These are phyloP conservation scores for Aspergillus steynii DNA, from an alignment of 495 filamentous ascomycete genomes.

Conservation along the genomic window DNA sequence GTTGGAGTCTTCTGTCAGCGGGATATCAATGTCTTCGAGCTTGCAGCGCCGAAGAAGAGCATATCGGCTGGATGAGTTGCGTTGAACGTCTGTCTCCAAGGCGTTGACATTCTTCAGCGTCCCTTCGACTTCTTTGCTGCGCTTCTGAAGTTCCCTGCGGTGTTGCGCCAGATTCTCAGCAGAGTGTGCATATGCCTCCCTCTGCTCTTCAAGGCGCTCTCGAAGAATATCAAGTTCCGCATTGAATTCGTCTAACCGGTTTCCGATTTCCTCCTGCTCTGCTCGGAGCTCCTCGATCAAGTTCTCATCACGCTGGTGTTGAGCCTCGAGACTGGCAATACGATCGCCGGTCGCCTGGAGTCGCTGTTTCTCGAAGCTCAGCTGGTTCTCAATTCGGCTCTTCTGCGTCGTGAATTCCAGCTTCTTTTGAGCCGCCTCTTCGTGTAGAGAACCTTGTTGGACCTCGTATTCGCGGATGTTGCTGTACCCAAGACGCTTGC, in stretches of 20 bases:
- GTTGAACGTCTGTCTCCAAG: conserved; percentile 80
- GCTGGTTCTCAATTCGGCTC: conserved; percentile 72
- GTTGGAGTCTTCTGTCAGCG: conserved; percentile 71
- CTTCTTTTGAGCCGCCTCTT: conserved; percentile 83
- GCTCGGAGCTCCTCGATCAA: conserved; percentile 68
- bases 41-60: conserved; percentile 84
- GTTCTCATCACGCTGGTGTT: conserved; percentile 61
- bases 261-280: conserved; percentile 73
- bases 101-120: conserved; percentile 72
- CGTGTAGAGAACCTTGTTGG: conserved; percentile 86
- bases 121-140: conserved; percentile 77
- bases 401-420: conserved; percentile 84
- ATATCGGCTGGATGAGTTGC: conserved; percentile 79
- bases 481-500: conserved; percentile 79
- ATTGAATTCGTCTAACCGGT: conserved; percentile 67
- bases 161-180: conserved; percentile 76
- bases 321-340: conserved; percentile 64
- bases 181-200: conserved; percentile 63
- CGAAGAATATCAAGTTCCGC: conserved; percentile 76
- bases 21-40: conserved; percentile 87
- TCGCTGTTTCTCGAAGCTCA: conserved; percentile 74
- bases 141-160: conserved; percentile 81
- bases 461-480: conserved; percentile 91
- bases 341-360: conserved; percentile 68
- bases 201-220: conserved; percentile 67